Evolutionary conservation across 106 monocot species (phyloP).

Genomic region (Allium cepa): DNA sequence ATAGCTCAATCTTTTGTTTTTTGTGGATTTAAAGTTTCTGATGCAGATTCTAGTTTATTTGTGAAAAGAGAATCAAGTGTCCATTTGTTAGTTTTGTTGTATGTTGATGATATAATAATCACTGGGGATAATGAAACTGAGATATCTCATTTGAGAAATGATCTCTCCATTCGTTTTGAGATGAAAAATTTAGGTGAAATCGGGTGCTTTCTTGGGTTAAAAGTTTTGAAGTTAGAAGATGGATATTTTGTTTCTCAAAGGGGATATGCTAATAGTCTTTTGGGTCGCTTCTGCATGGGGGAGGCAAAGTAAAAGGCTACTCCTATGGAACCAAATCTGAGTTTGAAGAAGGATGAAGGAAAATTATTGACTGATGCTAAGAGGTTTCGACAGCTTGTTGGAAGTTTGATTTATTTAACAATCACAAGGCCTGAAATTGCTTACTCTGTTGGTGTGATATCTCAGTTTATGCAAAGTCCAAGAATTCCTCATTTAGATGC

Average conservation of each 20-base stretch:
- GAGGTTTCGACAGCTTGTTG: conserved; percentile 1
- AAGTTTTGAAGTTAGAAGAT: background rate
- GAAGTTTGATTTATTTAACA: conserved; percentile 15
- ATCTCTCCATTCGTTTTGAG: conserved; percentile 2
- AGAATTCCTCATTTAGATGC: conserved; percentile 1
- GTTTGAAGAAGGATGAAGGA: conserved; percentile 2
- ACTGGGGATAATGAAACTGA: background rate
- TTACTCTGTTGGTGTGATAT: conserved; percentile 13
- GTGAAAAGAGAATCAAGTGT: conserved; percentile 3
- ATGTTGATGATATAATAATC: background rate
- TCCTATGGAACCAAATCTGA: conserved; percentile 5
- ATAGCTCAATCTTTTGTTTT: background rate
- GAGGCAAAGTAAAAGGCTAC: background rate
- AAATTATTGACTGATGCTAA: background rate
- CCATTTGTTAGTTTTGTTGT: conserved; percentile 3
- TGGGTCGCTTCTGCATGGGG: background rate
- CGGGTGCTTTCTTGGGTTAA: background rate
- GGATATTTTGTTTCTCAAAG: conserved; percentile 11
- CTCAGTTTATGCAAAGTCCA: conserved; percentile 14
- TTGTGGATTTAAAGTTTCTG: too few species aligned
- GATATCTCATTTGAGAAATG: background rate
- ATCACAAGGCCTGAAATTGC: conserved; percentile 11
- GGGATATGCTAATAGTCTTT: conserved; percentile 2
- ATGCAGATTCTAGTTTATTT: background rate
- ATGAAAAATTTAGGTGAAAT: conserved; percentile 9